These are phyloP conservation scores for Russula emetica DNA, from an alignment of 768 basidiomycete genomes.

Conservation along the genomic window DNA sequence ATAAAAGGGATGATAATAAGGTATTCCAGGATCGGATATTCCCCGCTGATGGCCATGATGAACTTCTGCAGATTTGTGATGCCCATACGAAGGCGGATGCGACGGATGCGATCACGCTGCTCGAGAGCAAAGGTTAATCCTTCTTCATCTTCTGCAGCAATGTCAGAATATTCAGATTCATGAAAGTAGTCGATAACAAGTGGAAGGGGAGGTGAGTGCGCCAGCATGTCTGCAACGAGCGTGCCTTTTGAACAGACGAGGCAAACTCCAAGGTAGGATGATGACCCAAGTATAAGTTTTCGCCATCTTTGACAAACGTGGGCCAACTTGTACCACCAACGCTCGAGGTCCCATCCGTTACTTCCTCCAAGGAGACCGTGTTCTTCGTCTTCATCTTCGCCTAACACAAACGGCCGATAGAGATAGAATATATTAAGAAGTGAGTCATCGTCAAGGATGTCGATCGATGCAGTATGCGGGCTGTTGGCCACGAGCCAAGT, in stretches of 20 bases:
- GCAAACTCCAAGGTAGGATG: neutral
- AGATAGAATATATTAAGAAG: neutral
- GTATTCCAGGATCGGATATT: neutral
- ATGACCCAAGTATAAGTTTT: neutral
- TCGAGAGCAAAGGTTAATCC: neutral
- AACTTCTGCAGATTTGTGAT: neutral
- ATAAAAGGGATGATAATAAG: neutral
- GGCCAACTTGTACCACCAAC: neutral
- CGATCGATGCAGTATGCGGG: neutral
- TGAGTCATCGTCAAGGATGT: neutral
- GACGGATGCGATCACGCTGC: neutral
- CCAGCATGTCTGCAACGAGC: neutral
- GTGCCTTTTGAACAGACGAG: neutral
- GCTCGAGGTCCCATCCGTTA: neutral
- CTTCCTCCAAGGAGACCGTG: accelerated
- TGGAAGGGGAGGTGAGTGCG: neutral
- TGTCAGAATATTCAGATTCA: neutral
- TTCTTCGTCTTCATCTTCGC: neutral
- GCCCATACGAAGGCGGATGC: neutral
- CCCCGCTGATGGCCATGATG: neutral
- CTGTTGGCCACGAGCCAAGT: neutral
- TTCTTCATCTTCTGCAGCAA: neutral
- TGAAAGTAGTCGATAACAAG: neutral
- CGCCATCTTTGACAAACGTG: constrained; percentile 1
- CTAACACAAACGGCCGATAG: neutral